Base-by-base conservation (phyloP, 2,329 filamentous ascomycete genomes). In the Aschersonia sp. region DNA sequence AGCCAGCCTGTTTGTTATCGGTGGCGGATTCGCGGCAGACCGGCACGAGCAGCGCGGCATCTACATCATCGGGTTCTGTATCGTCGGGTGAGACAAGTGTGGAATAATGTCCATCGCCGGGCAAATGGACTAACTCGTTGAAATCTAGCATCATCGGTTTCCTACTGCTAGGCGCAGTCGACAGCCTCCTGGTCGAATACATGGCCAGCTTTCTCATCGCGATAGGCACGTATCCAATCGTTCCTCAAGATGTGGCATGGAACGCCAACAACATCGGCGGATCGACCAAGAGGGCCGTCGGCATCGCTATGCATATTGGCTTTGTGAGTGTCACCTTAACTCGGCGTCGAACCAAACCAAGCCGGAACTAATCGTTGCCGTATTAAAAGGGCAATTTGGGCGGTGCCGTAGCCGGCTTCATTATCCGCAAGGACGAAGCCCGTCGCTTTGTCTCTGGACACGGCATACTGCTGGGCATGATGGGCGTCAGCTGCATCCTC, bases 371-470 rank as follows among this genome's bases (percentile, higher is more conserved):
- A 38, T 7, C 7, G 32, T 12, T 38, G 32, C 7, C 32, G 1
- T 20, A 30, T 47, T 30, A 61, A 61, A 30, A 61, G 58, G 61
- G 61, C 53, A 70, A 65, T 52, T 56, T 64, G 5, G 62, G 62
- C 46, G 62, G 61, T 51, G 60, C 61, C 45, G 48, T 63, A 40
- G 56, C 62, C 47, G 61, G 60, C 44, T 65, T 64, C 48, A 56
- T 64, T 46, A 60, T 62, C 54, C 60, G 57, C 49, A 54, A 55
- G 51, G 51, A 56, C 31, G 73, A 78, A 35, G 70, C 63, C 1
- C 75, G 75, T 2, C 66, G 75, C 35, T 82, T 77, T 58, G 63
- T 76, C 45, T 68, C 69, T 31, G 80, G 79, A 6, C 79, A 84
- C 55, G 74, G 74, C 1, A 68, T 77, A 5, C 78, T 78, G 2